phyloP scores from a whole-genome alignment of 345 rosid species.

The Crucihimalaya himalaica region DNA sequence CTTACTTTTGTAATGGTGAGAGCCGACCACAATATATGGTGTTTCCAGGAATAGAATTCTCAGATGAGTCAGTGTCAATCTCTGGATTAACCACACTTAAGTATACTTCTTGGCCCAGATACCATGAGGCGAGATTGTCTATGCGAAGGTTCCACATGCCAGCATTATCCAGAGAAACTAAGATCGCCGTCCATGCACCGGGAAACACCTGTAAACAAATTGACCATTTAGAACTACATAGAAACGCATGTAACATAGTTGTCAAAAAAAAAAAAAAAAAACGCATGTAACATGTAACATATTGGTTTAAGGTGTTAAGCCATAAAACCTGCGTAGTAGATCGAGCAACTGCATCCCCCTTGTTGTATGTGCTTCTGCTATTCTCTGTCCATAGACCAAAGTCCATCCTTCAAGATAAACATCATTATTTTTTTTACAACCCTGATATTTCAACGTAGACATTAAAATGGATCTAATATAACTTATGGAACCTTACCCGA shows the following conservation, averaged over 20 bases:
- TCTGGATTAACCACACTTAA: slow-evolving; percentile 73
- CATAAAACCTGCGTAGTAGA: slow-evolving; percentile 65
- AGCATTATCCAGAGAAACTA: slow-evolving; percentile 83
- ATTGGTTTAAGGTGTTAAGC: background rate
- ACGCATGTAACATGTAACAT: slow-evolving; percentile 12
- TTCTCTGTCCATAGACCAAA: slow-evolving; percentile 92
- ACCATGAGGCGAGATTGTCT: slow-evolving; percentile 85
- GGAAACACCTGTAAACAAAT: slow-evolving; percentile 73
- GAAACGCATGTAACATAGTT: slow-evolving; percentile 15
- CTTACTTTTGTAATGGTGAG: slow-evolving; percentile 81
- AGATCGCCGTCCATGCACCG: slow-evolving; percentile 93
- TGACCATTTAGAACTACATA: background rate
- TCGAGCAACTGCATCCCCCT: slow-evolving; percentile 93
- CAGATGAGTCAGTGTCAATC: slow-evolving; percentile 60
- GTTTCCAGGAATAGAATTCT: slow-evolving; percentile 60
- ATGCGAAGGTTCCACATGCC: slow-evolving; percentile 91
- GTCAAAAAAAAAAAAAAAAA: no score
- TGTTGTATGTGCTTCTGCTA: slow-evolving; percentile 84
- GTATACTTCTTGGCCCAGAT: slow-evolving; percentile 84
- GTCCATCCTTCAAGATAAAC: slow-evolving; percentile 68
- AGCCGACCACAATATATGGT: slow-evolving; percentile 81
- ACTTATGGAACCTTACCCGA: slow-evolving; percentile 64
- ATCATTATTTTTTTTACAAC: slow-evolving; percentile 16
- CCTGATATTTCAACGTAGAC: background rate
- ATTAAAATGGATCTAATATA: slow-evolving; percentile 19